Evolutionary conservation across 2,329 filamentous ascomycete genomes (phyloP).

Genomic region (Diplodia corticola): DNA sequence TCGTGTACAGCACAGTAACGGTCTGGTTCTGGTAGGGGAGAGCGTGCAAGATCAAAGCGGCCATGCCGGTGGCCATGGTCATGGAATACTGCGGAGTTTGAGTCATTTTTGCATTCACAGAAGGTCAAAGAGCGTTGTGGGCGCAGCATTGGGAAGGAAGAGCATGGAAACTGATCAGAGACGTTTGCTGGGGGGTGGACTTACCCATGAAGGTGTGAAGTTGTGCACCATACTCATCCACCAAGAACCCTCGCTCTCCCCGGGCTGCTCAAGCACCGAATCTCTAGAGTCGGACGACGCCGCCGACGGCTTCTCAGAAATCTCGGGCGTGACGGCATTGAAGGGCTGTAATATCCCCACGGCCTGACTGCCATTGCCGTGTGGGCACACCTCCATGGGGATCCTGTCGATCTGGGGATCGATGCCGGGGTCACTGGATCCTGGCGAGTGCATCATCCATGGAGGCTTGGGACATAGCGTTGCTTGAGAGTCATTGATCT

Average conservation of each 20-base stretch:
- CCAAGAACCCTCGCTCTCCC: neutral
- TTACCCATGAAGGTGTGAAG: conserved; percentile 39
- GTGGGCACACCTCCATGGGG: conserved; percentile 6
- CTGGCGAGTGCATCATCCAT: conserved; percentile 15
- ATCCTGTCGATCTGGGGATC: conserved; percentile 6
- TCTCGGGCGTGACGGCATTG: conserved; percentile 1
- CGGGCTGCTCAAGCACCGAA: conserved; percentile 8
- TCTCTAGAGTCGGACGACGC: conserved; percentile 9
- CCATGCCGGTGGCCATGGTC: conserved; percentile 66
- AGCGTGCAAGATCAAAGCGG: conserved; percentile 62
- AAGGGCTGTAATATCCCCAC: conserved; percentile 3
- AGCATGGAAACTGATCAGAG: neutral
- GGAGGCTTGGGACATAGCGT: neutral
- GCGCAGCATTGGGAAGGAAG: neutral
- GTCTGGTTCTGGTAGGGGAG: conserved; percentile 62
- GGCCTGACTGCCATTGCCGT: conserved; percentile 18
- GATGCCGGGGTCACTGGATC: neutral
- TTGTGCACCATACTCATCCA: conserved; percentile 29
- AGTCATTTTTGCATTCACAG: neutral
- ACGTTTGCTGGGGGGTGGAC: neutral
- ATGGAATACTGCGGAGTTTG: conserved; percentile 31
- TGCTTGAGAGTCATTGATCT: neutral
- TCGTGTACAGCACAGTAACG: conserved; percentile 60
- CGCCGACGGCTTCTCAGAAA: conserved; percentile 17
- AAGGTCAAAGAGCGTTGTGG: neutral